These are phyloP conservation scores for Coemansia sp. DNA, from an alignment of 371 early-diverging fungal genomes.

Conservation along the genomic window DNA sequence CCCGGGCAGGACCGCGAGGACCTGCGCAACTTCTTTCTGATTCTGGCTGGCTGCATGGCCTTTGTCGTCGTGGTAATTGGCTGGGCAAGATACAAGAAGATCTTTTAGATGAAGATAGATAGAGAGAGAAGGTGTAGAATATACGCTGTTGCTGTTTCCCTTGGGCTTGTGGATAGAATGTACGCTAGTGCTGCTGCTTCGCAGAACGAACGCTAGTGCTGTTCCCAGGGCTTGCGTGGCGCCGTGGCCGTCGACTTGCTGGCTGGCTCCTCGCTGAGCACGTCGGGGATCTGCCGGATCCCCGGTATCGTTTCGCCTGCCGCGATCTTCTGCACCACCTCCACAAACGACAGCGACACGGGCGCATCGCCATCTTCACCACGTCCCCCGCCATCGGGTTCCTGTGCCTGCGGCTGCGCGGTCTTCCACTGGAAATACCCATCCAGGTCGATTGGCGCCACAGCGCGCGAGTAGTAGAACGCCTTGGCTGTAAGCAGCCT, in stretches of 20 bases:
- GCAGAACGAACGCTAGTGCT: neutral
- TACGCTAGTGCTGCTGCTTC: too few species aligned
- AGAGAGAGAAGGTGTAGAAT: too few species aligned
- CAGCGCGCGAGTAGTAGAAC: neutral
- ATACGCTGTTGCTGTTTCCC: neutral
- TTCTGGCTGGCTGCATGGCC: conserved; percentile 27
- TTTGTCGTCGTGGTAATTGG: conserved; percentile 32
- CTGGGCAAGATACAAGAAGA: conserved; percentile 39
- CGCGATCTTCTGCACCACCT: conserved; percentile 3
- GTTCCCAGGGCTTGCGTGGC: conserved; percentile 5
- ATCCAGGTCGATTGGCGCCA: neutral
- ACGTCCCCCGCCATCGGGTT: neutral
- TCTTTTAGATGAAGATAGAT: conserved; percentile 16
- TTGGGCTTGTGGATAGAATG: too few species aligned
- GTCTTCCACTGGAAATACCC: conserved; percentile 1
- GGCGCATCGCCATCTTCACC: neutral
- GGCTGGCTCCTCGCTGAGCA: neutral
- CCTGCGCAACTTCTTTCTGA: conserved; percentile 22
- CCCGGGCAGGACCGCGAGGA: conserved; percentile 59
- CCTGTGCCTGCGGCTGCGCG: neutral
- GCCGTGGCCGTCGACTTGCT: neutral
- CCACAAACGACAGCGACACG: neutral
- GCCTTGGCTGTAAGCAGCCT: neutral
- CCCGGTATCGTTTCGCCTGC: neutral
- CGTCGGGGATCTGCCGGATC: neutral